Conservation (phyloP, 306 rosid species). For the Bauhinia variegata region DNA sequence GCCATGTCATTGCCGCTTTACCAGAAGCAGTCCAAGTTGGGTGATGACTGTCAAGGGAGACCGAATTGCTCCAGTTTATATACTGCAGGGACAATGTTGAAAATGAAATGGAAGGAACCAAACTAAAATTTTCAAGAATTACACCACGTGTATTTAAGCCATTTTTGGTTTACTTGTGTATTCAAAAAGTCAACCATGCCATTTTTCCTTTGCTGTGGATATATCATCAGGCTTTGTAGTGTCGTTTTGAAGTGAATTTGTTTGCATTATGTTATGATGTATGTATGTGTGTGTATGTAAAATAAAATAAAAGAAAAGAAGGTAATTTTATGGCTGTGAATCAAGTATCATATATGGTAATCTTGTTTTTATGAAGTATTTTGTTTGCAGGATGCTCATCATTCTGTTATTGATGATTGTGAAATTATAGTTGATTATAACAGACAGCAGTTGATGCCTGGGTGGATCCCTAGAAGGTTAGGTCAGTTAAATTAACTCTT, state of each 20-base stretch:
- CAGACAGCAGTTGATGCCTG: slow-evolving; percentile 86
- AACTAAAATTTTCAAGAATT: too few species aligned
- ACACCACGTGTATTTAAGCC: too few species aligned
- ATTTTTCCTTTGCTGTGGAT: not conserved
- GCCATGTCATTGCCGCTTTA: too few species aligned
- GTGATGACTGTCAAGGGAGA: too few species aligned
- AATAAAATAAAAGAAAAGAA: not conserved
- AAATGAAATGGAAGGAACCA: too few species aligned
- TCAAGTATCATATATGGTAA: slow-evolving; percentile 9
- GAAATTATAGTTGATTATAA: slow-evolving; percentile 86
- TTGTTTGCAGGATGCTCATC: slow-evolving; percentile 80
- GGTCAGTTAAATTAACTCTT: slow-evolving; percentile 58
- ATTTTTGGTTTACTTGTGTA: too few species aligned
- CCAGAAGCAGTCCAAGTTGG: too few species aligned
- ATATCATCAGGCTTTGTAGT: not conserved
- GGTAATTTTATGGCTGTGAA: slow-evolving; percentile 5
- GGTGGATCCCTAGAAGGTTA: slow-evolving; percentile 97
- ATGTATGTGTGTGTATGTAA: not conserved
- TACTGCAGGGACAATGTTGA: too few species aligned
- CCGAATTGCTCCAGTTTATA: too few species aligned
- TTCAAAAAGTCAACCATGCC: not conserved
- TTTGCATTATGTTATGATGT: not conserved
- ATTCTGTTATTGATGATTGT: slow-evolving; percentile 68
- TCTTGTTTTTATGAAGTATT: slow-evolving; percentile 15
- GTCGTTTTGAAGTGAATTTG: not conserved